Evolutionary conservation across 768 basidiomycete species (phyloP).

Genomic region (Dacryopinax primogenitus): DNA sequence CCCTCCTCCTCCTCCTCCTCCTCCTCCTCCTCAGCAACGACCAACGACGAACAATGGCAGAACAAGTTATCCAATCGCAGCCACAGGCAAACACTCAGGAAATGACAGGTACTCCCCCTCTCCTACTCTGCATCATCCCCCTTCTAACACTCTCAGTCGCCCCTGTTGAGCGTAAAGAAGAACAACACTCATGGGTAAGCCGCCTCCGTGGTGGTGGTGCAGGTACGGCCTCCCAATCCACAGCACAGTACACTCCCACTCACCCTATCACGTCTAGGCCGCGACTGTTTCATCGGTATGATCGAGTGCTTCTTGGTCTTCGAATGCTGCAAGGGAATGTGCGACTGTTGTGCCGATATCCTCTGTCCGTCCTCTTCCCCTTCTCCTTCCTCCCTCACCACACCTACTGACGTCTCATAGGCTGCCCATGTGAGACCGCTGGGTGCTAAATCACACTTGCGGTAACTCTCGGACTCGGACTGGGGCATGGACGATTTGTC

Average conservation of each 20-base stretch:
- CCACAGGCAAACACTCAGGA: neutral
- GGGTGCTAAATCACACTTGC: neutral
- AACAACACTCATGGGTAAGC: neutral
- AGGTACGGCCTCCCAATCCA: neutral
- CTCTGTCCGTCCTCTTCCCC: slow-evolving; percentile 1
- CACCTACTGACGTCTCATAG: neutral
- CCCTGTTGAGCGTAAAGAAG: neutral
- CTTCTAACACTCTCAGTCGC: neutral
- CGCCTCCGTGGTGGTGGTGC: neutral
- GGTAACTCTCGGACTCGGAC: neutral
- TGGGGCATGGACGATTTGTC: neutral
- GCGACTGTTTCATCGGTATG: neutral
- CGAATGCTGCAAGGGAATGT: neutral
- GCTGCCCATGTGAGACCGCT: slow-evolving; percentile 2
- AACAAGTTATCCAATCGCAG: neutral
- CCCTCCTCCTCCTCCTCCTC: neutral
- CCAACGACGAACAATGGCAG: neutral
- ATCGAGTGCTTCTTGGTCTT: neutral
- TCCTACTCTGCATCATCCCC: neutral
- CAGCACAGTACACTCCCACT: too few species aligned
- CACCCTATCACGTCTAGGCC: neutral
- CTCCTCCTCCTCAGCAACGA: neutral
- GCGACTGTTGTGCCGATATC: neutral
- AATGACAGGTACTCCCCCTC: neutral
- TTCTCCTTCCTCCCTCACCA: neutral